Evolutionary conservation across 108 stramenopile genomes (phyloP).

Genomic region (Stephanodiscus minutulus): DNA sequence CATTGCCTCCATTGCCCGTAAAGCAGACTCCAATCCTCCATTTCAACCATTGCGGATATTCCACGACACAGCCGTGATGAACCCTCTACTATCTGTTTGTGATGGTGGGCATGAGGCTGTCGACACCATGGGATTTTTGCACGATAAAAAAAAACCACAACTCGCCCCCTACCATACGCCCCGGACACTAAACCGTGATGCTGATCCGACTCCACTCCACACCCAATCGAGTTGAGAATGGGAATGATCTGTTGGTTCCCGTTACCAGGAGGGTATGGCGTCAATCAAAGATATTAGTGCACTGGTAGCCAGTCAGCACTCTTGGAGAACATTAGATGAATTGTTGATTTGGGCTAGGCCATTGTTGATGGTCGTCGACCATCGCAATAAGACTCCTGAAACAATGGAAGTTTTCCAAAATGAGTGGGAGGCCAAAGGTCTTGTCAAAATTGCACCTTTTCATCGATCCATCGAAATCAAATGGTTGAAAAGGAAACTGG

Average conservation of each 20-base stretch:
- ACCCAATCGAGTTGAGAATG: not conserved
- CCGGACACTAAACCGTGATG: not conserved
- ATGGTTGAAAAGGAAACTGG: too few relatives aligned
- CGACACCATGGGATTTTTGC: not conserved
- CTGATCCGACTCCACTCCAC: not conserved
- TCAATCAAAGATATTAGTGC: not conserved
- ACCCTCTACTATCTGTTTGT: not conserved
- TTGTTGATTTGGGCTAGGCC: too few relatives aligned
- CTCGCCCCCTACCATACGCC: not conserved
- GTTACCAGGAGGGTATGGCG: not conserved
- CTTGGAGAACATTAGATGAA: too few relatives aligned
- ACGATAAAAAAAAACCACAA: not conserved
- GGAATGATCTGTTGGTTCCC: not conserved
- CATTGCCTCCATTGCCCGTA: not conserved
- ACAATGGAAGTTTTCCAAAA: too few relatives aligned
- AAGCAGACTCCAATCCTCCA: conserved; percentile 1
- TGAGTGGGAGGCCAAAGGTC: too few relatives aligned
- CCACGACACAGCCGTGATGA: not conserved
- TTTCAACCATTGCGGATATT: not conserved
- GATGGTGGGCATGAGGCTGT: not conserved
- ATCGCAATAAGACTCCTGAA: too few relatives aligned
- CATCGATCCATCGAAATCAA: too few relatives aligned
- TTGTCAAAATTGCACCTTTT: too few relatives aligned
- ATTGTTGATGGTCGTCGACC: too few relatives aligned
- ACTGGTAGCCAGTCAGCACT: not conserved